Evolutionary conservation across 306 rosid genomes (phyloP), one percentile per base, ranked within the genome.

Genomic region (Cucurbita argyrosperma): DNA sequence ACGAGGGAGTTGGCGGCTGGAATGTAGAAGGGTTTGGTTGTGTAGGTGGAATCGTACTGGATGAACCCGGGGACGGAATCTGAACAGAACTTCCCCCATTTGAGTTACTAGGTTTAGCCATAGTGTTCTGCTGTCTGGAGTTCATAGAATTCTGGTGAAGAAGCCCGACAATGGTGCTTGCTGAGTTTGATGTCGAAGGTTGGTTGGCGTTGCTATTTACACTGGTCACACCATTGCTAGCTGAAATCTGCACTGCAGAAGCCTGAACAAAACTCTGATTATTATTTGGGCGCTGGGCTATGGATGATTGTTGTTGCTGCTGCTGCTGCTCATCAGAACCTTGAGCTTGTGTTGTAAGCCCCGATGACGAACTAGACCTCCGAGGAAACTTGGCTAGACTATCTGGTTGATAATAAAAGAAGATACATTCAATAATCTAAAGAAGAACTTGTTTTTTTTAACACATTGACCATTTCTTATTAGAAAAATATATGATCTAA

Each of bases 61-160:
- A 86, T 75, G 97, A 85, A 76, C 90, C 89, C 39, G 99, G 99
- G 57, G 99, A 91, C 39, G 99, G 92, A 76, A 95, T 85, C 84
- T 91, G 96, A 82, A 85, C 92, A 71, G 95, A 84, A 76, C 78
- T 81, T 66, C 92, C 96, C 53, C 96, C 98, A 69, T 94, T 90
- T 6, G 97, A 96, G 80, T 91, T 94, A 87, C 77, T 83, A 75
- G 92, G 87, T 79, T 90, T 90, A 79, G 87, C 86, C 87, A 89
- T 80, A 9, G 94, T 80, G 80, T 46, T 91, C 77, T 82, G 96
- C 66, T 86, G 97, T 78, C 99, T 84, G 76, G 93, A 85, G 75
- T 91, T 91, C 90, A 95, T 88, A 5, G 99, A 95, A 80, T 95
- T 91, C 75, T 95, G 99, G 79, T 91, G 97, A 60, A 95, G 92